A percentile compares a stretch with the other conserved stretches of the same genome.
phyloP scores from a whole-genome alignment of 352 stramenopile genomes.

The Aphanomyces cochlioides region DNA sequence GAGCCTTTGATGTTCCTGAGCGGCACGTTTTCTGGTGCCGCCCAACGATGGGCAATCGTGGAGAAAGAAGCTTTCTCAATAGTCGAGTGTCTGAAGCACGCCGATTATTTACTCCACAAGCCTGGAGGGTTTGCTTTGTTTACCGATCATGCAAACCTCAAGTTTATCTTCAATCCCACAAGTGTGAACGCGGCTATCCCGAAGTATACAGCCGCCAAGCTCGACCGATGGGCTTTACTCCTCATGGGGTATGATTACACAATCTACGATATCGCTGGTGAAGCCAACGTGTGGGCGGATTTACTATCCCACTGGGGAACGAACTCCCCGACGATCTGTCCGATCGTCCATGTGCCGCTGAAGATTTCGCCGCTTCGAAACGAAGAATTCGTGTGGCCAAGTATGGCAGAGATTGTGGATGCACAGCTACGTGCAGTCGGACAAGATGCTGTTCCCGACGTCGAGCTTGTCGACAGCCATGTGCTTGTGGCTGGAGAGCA shows the following conservation, averaged over 20 bases:
- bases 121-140: constrained; percentile 23
- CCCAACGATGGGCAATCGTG: constrained; percentile 31
- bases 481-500: too few species aligned
- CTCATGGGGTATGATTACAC: constrained; percentile 26
- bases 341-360: too few species aligned
- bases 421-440: neutral
- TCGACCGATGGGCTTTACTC: constrained; percentile 30
- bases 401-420: neutral
- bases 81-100: constrained; percentile 25
- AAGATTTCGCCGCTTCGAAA: neutral
- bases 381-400: neutral
- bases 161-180: constrained; percentile 33
- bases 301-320: neutral
- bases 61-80: constrained; percentile 37
- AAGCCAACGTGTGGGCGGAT: constrained; percentile 1
- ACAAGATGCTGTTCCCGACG: too few species aligned
- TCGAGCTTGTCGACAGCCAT: too few species aligned
- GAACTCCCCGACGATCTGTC: too few species aligned
- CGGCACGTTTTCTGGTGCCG: constrained; percentile 30
- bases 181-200: neutral
- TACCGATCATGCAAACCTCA: constrained; percentile 35
- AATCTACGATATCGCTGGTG: constrained; percentile 30
- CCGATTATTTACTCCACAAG: constrained; percentile 29
- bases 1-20: constrained; percentile 30
- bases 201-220: constrained; percentile 4